Evolutionary conservation across 2,329 filamentous ascomycete species (phyloP).

Genomic region (Cercospora citrullina): DNA sequence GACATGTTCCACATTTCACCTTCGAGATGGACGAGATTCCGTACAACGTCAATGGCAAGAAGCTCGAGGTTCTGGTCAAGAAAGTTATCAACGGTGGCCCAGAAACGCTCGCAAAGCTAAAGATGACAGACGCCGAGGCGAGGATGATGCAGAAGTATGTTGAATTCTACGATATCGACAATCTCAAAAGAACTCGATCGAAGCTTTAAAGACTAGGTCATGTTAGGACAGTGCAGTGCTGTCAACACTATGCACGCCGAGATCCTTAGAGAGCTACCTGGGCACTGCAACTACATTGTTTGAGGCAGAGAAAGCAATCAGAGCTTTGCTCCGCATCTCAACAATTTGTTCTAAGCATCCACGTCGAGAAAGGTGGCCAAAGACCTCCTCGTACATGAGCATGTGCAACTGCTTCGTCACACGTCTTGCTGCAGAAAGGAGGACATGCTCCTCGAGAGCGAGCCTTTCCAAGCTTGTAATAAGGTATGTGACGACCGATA

Average conservation of each 20-base stretch:
- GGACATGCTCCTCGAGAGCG: no score
- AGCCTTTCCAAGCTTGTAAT: no score
- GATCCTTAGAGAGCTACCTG: no score
- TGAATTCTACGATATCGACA: neutral
- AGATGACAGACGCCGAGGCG: neutral
- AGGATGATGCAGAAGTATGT: neutral
- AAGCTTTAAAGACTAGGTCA: neutral
- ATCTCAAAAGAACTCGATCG: neutral
- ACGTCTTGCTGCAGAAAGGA: no score
- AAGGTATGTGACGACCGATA: no score
- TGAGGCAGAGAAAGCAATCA: no score
- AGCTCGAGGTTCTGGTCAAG: neutral
- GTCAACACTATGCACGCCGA: neutral
- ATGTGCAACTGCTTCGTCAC: no score
- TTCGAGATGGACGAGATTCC: neutral
- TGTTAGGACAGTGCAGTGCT: neutral
- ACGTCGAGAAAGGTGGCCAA: no score
- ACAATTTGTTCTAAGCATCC: no score
- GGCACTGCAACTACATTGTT: no score
- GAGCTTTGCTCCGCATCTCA: no score
- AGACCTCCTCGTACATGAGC: no score
- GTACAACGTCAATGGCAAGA: neutral
- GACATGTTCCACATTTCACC: neutral
- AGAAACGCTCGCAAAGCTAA: neutral
- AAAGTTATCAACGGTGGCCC: neutral